These are phyloP conservation scores for Dendrostoma leiphaemia DNA, from an alignment of 2,329 filamentous ascomycete genomes.

Conservation along the genomic window DNA sequence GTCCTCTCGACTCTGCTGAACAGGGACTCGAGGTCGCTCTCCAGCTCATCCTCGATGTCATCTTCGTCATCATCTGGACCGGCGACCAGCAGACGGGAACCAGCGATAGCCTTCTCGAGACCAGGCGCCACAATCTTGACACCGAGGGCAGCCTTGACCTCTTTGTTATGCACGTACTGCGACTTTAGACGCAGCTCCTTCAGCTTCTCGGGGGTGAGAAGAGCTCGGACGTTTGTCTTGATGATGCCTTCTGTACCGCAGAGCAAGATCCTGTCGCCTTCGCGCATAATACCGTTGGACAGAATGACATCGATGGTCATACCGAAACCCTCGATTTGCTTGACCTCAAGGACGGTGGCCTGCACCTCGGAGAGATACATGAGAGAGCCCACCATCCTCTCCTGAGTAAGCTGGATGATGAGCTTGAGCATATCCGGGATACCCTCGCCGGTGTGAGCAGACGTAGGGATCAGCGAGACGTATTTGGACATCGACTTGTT, in stretches of 20 bases:
- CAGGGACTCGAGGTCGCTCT: constrained; percentile 87
- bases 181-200: constrained; percentile 95
- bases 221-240: constrained; percentile 88
- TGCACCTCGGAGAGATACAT: constrained; percentile 99
- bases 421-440: constrained; percentile 99
- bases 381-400: constrained; percentile 93
- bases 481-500: constrained; percentile 96
- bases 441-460: constrained; percentile 97
- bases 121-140: constrained; percentile 98
- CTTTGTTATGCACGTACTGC: constrained; percentile 97
- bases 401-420: constrained; percentile 86
- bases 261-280: constrained; percentile 91
- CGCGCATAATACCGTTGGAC: constrained; percentile 89
- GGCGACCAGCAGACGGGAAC: constrained; percentile 90
- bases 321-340: constrained; percentile 97
- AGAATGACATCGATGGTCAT: constrained; percentile 98
- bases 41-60: constrained; percentile 93
- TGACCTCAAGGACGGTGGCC: constrained; percentile 96
- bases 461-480: constrained; percentile 96
- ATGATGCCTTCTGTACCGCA: constrained; percentile 98
- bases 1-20: constrained; percentile 90
- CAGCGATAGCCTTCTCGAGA: constrained; percentile 92
- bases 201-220: constrained; percentile 88
- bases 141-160: constrained; percentile 96
- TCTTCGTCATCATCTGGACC: constrained; percentile 96